phyloP scores from a whole-genome alignment of 257 asterid genomes.

The Nicotiana benthamiana region DNA sequence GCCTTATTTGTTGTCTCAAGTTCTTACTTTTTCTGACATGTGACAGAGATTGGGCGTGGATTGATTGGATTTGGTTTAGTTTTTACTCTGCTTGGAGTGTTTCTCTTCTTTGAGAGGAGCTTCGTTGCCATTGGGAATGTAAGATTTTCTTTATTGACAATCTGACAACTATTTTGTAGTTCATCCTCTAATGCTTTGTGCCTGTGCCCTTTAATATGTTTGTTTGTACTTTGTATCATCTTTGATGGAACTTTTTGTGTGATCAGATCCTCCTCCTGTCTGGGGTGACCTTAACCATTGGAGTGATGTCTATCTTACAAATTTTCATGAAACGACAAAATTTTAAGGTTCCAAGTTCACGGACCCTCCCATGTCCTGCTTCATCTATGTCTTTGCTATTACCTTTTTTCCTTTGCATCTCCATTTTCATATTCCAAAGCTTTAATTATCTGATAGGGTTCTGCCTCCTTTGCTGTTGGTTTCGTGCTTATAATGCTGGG shows the following conservation, averaged over 20 bases:
- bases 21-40: not conserved
- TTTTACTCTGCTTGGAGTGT: conserved; percentile 22
- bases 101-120: conserved; percentile 27
- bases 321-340: conserved; percentile 27
- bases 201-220: not conserved
- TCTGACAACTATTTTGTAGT: not conserved
- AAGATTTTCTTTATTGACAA: not conserved
- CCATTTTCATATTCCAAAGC: not conserved
- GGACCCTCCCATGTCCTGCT: not conserved
- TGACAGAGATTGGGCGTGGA: conserved; percentile 36
- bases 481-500: conserved; percentile 68
- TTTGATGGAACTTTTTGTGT: not conserved
- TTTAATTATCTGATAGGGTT: conserved; percentile 34
- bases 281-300: conserved; percentile 32
- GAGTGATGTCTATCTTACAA: conserved; percentile 17
- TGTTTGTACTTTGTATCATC: not conserved
- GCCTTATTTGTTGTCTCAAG: not conserved
- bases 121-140: conserved; percentile 36
- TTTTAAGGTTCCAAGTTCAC: conserved; percentile 22
- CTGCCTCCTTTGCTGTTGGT: conserved; percentile 57
- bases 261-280: conserved; percentile 31
- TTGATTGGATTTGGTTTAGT: conserved; percentile 29
- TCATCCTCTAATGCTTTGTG: not conserved
- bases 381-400: not conserved
- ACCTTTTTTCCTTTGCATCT: not conserved